These are phyloP conservation scores for Pseudopediastrum boryanum DNA, from an alignment of 139 green algal genomes.

Conservation along the genomic window DNA sequence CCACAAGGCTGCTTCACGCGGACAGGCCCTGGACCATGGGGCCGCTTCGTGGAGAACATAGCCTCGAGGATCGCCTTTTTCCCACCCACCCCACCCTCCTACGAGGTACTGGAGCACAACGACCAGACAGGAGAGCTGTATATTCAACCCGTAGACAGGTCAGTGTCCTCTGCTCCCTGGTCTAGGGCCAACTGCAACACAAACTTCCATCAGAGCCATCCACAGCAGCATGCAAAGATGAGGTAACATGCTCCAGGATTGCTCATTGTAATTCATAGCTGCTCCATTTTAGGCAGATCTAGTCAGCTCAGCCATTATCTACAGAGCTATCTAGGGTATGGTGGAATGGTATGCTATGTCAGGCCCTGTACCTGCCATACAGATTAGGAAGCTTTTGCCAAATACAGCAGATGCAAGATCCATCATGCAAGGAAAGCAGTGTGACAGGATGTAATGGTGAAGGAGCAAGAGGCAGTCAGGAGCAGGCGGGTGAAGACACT, in stretches of 20 bases:
- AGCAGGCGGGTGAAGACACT: too few relatives aligned
- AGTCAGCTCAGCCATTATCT: neutral
- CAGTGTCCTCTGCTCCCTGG: neutral
- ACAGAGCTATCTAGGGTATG: neutral
- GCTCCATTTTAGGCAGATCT: neutral
- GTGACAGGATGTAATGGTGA: too few relatives aligned
- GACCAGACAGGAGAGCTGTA: conserved; percentile 63
- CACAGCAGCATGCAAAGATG: neutral
- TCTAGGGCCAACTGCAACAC: too few relatives aligned
- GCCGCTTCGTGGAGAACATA: conserved; percentile 23
- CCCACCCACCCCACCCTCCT: conserved; percentile 77
- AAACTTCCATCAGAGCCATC: neutral
- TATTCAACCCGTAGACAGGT: conserved; percentile 55
- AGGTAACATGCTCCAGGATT: neutral
- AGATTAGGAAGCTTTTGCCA: too few relatives aligned
- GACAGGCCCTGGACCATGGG: conserved; percentile 5
- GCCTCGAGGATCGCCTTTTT: conserved; percentile 71
- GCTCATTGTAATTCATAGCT: neutral
- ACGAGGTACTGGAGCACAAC: conserved; percentile 66
- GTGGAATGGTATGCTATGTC: too few relatives aligned
- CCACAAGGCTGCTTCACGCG: too few relatives aligned
- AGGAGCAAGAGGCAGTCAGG: too few relatives aligned
- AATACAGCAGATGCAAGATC: too few relatives aligned
- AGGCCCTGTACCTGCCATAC: too few relatives aligned
- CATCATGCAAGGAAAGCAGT: too few relatives aligned